Base-by-base conservation (phyloP, 2,329 filamentous ascomycete species). In the Verticillium nonalfalfae region DNA sequence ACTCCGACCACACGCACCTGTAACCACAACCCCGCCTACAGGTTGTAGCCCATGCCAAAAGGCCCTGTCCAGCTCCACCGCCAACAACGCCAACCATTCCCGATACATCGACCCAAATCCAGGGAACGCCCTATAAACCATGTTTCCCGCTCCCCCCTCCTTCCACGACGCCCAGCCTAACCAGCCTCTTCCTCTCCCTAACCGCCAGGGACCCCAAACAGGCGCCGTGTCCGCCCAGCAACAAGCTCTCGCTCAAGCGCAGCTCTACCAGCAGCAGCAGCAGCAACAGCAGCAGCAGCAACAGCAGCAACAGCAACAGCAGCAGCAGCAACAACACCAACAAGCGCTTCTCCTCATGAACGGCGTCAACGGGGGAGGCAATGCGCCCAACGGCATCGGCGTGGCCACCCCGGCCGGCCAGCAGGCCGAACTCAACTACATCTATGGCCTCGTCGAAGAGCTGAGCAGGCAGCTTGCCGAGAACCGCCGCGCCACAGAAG, bases 401-500 rank as follows among this genome's bases (percentile, higher is more conserved):
- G 78, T 81, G 55, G 85, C 86, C 14, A 86, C 84, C 15, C 86
- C 86, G n/a, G 86, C 86, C 18, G 86, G 85, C 57, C 86, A 89
- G 71, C 85, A 89, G 72, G 82, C 85, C 59, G 86, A 89, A 72
- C 80, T 89, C 63, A 87, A 87, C 70, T 85, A 87, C 73, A 87
- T 89, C 69, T 88, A 88, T 70, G 78, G 79, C 66, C 85, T 89
- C 82, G 86, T 89, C 11, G 86, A 89, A 68, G 85, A 87, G 70
- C 77, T 89, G 57, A 87, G 85, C 67, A 81, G 83, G 38, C 84
- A 87, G 69, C 77, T 89, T 35, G 81, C 85, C 13, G 84, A 87
- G 59, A 87, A 87, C 70, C 79, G 84, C 66, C 78, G 81, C 52
- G 81, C 83, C 40, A 83, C 85, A n/a, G 83, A 87, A 65, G 83